These are phyloP conservation scores for Pestalotiopsis sp. DNA, from an alignment of 2,329 filamentous ascomycete genomes.

Conservation along the genomic window DNA sequence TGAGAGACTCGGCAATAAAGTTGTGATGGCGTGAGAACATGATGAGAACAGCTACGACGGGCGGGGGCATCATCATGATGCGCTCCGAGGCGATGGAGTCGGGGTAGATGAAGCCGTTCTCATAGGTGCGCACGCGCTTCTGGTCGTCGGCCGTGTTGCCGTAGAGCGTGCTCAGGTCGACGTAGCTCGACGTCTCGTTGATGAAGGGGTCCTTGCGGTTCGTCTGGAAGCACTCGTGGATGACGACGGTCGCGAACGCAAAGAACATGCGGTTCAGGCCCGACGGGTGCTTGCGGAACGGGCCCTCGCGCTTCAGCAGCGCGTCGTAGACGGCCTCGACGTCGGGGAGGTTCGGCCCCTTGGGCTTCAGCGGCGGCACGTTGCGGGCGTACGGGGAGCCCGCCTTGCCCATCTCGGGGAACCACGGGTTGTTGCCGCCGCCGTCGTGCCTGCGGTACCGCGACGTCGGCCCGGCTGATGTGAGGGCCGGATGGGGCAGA, in stretches of 20 bases:
- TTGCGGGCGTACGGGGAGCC: slow-evolving; percentile 48
- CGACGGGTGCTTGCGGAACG: slow-evolving; percentile 45
- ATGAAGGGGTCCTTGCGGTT: slow-evolving; percentile 40
- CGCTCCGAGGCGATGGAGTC: slow-evolving; percentile 47
- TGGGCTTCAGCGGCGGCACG: slow-evolving; percentile 48
- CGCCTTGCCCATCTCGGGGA: slow-evolving; percentile 55
- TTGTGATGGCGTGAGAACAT: slow-evolving; percentile 52
- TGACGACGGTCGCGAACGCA: slow-evolving; percentile 49
- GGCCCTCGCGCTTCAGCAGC: slow-evolving; percentile 42
- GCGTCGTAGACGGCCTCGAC: slow-evolving; percentile 49
- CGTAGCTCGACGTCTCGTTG: slow-evolving; percentile 49
- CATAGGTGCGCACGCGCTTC: slow-evolving; percentile 43
- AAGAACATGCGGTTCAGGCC: slow-evolving; percentile 48
- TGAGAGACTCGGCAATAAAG: slow-evolving; percentile 40
- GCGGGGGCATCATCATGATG: slow-evolving; percentile 51
- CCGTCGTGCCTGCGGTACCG: slow-evolving; percentile 48
- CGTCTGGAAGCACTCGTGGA: slow-evolving; percentile 51
- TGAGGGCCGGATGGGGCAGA: slow-evolving; percentile 52
- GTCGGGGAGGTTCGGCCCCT: slow-evolving; percentile 52
- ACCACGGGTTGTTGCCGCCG: slow-evolving; percentile 49
- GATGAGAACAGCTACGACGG: slow-evolving; percentile 42
- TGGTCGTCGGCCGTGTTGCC: slow-evolving; percentile 47
- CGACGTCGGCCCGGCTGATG: slow-evolving; percentile 46
- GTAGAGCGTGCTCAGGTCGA: slow-evolving; percentile 49
- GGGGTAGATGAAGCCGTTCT: slow-evolving; percentile 43